Percentiles rank a stretch among this genome's conserved stretches.
Conservation (phyloP, 164 flowering plant genomes). For the Protea cynaroides region DNA sequence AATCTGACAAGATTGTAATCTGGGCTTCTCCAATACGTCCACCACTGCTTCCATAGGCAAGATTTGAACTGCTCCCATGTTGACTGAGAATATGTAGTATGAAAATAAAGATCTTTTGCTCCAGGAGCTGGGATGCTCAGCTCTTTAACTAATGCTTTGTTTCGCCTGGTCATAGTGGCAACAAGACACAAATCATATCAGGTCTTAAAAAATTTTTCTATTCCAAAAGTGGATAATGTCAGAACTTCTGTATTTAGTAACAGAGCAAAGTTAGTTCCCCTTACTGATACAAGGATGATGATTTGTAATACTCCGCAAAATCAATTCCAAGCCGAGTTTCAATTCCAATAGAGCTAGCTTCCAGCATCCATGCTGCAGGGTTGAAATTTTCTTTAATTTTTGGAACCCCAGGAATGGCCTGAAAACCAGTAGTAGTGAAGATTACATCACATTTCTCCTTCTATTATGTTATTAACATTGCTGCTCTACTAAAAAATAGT, state of each 20-base stretch:
- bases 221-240: not conserved
- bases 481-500: not conserved
- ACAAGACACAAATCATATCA: constrained; percentile 5
- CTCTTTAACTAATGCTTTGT: constrained; percentile 64
- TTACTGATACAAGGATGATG: constrained; percentile 75
- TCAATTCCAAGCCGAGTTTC: constrained; percentile 71
- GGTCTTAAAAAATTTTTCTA: constrained; percentile 6
- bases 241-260: not conserved
- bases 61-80: constrained; percentile 78
- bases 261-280: constrained; percentile 13
- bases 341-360: constrained; percentile 76
- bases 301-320: constrained; percentile 72
- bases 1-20: constrained; percentile 78
- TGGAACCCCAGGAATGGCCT: constrained; percentile 77
- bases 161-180: constrained; percentile 40
- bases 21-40: constrained; percentile 97
- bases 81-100: constrained; percentile 63
- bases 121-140: constrained; percentile 66
- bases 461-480: not conserved
- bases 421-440: not conserved
- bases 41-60: constrained; percentile 93
- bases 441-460: not conserved
- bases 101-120: constrained; percentile 69
- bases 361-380: constrained; percentile 98
- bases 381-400: constrained; percentile 76